Evolutionary conservation across 2,329 filamentous ascomycete species (phyloP).

Genomic region (Fusarium nematophilum): DNA sequence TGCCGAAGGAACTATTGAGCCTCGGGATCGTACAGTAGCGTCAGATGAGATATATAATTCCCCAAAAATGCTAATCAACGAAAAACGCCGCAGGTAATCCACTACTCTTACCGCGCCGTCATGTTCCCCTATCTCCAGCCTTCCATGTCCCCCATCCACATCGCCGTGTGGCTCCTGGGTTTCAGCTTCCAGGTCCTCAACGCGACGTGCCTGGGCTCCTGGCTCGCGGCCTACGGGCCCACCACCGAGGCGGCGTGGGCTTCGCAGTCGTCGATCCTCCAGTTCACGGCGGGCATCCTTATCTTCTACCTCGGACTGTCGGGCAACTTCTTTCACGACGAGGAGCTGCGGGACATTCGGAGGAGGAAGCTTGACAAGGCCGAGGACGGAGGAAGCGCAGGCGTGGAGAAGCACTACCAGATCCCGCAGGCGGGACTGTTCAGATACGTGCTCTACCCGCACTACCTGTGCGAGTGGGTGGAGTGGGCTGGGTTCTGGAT

Average conservation of each 20-base stretch:
- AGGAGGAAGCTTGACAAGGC: constrained; percentile 58
- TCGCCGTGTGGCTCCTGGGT: constrained; percentile 72
- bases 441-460: constrained; percentile 84
- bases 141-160: constrained; percentile 91
- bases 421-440: constrained; percentile 89
- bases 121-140: constrained; percentile 86
- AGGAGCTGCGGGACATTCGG: constrained; percentile 87
- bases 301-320: constrained; percentile 82
- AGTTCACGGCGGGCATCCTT: constrained; percentile 72
- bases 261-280: constrained; percentile 51
- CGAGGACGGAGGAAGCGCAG: constrained; percentile 48
- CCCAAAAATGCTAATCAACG: too few relatives aligned
- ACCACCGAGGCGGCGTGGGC: constrained; percentile 66
- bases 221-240: constrained; percentile 84
- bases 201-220: constrained; percentile 80
- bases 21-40: constrained; percentile 16
- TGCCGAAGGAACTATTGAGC: constrained; percentile 23
- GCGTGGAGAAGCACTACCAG: constrained; percentile 81
- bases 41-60: too few relatives aligned
- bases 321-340: constrained; percentile 90
- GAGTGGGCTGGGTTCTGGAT: constrained; percentile 95
- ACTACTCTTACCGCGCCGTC: constrained; percentile 92
- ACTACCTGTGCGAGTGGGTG: constrained; percentile 96
- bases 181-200: constrained; percentile 83
- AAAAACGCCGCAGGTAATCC: constrained; percentile 73